Percentiles rank a stretch among this genome's conserved stretches.
phyloP scores from a whole-genome alignment of 1,284 basidiomycete genomes.

The Apiotrichum akiyoshidainum region DNA sequence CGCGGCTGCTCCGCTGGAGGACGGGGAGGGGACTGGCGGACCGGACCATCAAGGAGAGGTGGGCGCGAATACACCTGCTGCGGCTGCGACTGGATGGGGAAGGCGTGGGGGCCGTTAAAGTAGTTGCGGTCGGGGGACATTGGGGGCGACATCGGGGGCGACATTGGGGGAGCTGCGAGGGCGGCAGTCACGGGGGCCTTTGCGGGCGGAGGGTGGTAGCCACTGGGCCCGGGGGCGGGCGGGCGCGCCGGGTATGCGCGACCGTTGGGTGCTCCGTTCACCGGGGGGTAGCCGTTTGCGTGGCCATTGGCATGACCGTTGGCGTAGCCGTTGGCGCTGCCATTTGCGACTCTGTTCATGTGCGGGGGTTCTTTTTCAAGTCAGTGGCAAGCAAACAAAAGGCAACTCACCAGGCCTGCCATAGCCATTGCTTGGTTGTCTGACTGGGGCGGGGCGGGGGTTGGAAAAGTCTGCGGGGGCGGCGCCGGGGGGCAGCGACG shows the following conservation, averaged over 20 bases:
- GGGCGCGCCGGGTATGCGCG: not conserved
- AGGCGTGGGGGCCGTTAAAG: conserved; percentile 1
- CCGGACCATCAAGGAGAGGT: conserved; percentile 14
- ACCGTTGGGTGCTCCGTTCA: not conserved
- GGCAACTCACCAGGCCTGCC: not conserved
- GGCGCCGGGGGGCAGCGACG: conserved; percentile 8
- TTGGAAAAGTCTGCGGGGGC: not conserved
- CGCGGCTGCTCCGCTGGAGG: not conserved
- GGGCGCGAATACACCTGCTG: conserved; percentile 19
- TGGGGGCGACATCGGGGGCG: conserved; percentile 12
- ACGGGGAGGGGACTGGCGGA: not conserved
- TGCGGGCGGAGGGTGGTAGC: not conserved
- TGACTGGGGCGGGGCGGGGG: not conserved
- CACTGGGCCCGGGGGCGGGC: not conserved
- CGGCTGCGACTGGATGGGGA: not conserved
- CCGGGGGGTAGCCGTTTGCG: not conserved
- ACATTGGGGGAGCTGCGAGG: not conserved
- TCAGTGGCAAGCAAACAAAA: no score
- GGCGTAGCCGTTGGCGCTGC: not conserved
- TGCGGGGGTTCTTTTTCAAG: not conserved
- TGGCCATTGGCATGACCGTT: not conserved
- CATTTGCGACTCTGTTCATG: not conserved
- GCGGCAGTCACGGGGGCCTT: not conserved
- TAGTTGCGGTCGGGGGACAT: conserved; percentile 6
- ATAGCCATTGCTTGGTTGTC: conserved; percentile 1